Evolutionary conservation across 2,329 filamentous ascomycete species (phyloP).

Genomic region (Fusarium bulbicola): DNA sequence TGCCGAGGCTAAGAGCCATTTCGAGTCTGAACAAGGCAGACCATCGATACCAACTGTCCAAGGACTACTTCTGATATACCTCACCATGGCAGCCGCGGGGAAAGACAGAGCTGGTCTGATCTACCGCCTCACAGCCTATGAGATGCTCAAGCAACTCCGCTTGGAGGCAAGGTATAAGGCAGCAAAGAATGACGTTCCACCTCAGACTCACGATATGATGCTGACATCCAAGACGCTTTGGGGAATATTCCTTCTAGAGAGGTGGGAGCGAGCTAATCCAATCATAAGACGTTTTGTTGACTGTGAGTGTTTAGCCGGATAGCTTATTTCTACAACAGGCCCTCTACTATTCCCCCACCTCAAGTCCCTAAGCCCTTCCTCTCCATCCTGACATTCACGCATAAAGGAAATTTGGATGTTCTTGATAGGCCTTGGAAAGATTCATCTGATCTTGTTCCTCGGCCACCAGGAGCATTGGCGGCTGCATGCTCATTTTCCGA

Average conservation of each 20-base stretch:
- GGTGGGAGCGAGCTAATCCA: neutral
- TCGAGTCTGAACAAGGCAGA: neutral
- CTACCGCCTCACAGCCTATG: neutral
- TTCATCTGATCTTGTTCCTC: neutral
- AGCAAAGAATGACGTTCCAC: neutral
- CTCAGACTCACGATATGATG: neutral
- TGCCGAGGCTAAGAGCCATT: neutral
- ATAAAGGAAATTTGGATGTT: neutral
- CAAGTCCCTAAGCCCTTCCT: neutral
- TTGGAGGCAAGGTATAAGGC: neutral
- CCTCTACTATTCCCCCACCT: neutral
- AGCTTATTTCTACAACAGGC: conserved; percentile 1
- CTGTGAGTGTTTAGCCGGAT: neutral
- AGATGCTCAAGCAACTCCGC: neutral
- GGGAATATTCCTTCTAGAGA: neutral
- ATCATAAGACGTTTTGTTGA: neutral
- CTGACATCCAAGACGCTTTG: neutral
- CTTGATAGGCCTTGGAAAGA: neutral
- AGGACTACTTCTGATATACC: neutral
- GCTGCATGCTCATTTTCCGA: neutral
- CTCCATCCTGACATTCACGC: neutral
- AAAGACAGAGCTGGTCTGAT: neutral
- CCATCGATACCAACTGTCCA: neutral
- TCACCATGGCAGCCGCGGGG: neutral
- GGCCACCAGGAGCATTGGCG: neutral